phyloP scores from a whole-genome alignment of 2,329 filamentous ascomycete genomes.

The Colletotrichum gigasporum region DNA sequence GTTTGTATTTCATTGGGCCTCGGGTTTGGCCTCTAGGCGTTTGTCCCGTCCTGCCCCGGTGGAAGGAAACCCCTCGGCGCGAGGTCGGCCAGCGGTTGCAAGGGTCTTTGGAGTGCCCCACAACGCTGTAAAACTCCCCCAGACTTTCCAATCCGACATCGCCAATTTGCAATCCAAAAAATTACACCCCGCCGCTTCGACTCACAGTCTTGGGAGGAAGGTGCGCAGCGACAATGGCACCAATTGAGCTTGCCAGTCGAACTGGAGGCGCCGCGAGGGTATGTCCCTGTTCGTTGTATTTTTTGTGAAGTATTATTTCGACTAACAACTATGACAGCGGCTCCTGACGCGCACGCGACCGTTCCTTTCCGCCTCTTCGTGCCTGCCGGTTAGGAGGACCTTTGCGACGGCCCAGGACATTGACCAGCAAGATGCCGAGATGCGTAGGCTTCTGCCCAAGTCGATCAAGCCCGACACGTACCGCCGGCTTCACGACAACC shows the following conservation, averaged over 20 bases:
- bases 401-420: conserved; percentile 33
- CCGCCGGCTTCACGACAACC: conserved; percentile 79
- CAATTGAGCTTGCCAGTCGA: conserved; percentile 60
- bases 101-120: conserved; percentile 23
- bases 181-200: conserved; percentile 29
- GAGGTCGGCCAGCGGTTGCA: conserved; percentile 24
- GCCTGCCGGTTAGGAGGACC: conserved; percentile 30
- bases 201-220: conserved; percentile 26
- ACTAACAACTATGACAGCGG: conserved; percentile 43
- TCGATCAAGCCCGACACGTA: conserved; percentile 74
- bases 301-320: conserved; percentile 2
- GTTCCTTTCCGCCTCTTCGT: conserved; percentile 20
- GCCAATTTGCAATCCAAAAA: conserved; percentile 35
- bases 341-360: conserved; percentile 39
- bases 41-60: too few relatives aligned
- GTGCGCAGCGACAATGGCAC: conserved; percentile 51
- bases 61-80: conserved; percentile 18
- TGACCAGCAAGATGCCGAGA: conserved; percentile 42
- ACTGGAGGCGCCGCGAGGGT: conserved; percentile 59
- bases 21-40: too few relatives aligned
- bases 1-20: too few relatives aligned
- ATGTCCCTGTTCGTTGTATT: conserved; percentile 20
- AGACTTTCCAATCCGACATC: conserved; percentile 35
- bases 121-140: conserved; percentile 22
- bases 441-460: conserved; percentile 39